Percentiles rank a stretch among this genome's conserved stretches.
Evolutionary conservation across 176 grass and related monocot genomes (phyloP).

Genomic region (Oryza punctata): DNA sequence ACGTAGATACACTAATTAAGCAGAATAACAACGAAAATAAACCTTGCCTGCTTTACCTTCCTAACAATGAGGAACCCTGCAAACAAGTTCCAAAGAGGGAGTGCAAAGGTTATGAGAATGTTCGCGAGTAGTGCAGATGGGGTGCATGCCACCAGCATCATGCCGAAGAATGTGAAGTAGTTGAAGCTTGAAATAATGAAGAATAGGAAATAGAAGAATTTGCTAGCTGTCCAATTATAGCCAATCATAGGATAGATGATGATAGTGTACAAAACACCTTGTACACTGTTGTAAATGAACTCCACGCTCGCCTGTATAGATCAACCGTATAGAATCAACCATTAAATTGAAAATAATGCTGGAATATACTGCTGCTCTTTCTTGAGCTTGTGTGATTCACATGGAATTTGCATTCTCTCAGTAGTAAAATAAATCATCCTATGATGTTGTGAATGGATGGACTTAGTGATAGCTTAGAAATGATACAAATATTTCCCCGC

Average conservation of each 20-base stretch:
- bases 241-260: slow-evolving; percentile 79
- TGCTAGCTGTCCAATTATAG: slow-evolving; percentile 58
- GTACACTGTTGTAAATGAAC: slow-evolving; percentile 62
- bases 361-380: too few species aligned
- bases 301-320: slow-evolving; percentile 56
- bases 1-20: neutral
- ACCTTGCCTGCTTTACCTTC: slow-evolving; percentile 40
- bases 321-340: neutral
- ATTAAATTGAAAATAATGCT: too few species aligned
- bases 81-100: slow-evolving; percentile 80
- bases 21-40: neutral
- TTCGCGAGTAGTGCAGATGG: slow-evolving; percentile 59
- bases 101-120: slow-evolving; percentile 65
- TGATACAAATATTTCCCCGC: too few species aligned
- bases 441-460: neutral
- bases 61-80: slow-evolving; percentile 66
- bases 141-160: slow-evolving; percentile 73
- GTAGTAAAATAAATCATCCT: too few species aligned
- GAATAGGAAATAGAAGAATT: slow-evolving; percentile 84
- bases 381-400: too few species aligned
- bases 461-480: neutral
- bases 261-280: slow-evolving; percentile 62
- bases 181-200: slow-evolving; percentile 67
- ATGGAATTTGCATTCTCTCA: too few species aligned
- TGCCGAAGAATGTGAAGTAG: slow-evolving; percentile 79